Percentiles rank a stretch among this genome's conserved stretches.
Evolutionary conservation across 768 basidiomycete species (phyloP).

Genomic region (Russula abietina): DNA sequence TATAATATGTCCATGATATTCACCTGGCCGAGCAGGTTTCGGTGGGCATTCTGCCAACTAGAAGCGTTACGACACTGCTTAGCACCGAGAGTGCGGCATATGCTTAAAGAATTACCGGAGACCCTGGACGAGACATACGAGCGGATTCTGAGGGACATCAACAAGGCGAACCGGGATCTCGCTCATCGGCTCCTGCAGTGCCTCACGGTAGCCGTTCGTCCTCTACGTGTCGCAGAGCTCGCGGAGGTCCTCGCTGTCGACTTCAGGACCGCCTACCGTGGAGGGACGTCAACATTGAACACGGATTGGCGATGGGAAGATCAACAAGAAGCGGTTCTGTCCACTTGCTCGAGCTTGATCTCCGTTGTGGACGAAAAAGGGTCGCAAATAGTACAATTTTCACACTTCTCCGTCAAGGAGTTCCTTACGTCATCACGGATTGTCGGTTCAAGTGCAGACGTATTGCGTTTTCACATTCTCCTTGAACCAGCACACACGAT

Average conservation of each 20-base stretch:
- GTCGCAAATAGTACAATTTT: not conserved
- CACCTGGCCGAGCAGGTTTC: not conserved
- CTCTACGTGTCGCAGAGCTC: not conserved
- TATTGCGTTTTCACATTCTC: not conserved
- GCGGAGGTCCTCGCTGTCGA: not conserved
- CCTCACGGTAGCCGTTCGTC: not conserved
- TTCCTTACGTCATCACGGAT: not conserved
- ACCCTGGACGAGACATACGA: not conserved
- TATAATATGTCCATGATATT: not conserved
- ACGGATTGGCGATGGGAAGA: constrained; percentile 4
- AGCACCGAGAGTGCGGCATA: not conserved
- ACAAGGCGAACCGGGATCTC: not conserved
- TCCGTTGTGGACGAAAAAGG: not conserved
- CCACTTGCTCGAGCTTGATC: not conserved
- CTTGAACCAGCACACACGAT: not conserved
- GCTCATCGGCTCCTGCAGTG: not conserved
- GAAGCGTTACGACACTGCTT: not conserved
- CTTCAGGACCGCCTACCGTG: not conserved
- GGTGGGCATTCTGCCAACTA: not conserved
- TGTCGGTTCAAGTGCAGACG: not conserved
- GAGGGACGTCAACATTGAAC: not conserved
- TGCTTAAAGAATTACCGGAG: not conserved
- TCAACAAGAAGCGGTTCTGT: not conserved
- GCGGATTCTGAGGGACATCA: not conserved
- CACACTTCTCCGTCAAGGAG: constrained; percentile 6